Percentiles rank a stretch among this genome's conserved stretches.
Evolutionary conservation across 371 early-diverging fungal species (phyloP).

Genomic region (Rhizopus microsporus): DNA sequence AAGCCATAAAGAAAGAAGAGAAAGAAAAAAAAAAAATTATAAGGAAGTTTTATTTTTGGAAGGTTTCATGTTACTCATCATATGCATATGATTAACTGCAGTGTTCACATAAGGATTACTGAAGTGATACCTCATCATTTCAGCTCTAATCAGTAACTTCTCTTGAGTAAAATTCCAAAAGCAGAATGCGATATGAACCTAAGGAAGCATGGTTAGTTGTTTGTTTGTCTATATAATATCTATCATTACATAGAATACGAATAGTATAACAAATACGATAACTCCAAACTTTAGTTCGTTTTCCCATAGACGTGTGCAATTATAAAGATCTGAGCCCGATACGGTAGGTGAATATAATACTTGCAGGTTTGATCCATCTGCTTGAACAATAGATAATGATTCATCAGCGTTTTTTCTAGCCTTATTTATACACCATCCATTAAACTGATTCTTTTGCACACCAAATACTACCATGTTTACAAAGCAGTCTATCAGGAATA

Average conservation of each 20-base stretch:
- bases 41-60: not conserved
- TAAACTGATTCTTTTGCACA: not conserved
- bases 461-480: constrained; percentile 6
- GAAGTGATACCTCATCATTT: constrained; percentile 1
- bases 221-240: not conserved
- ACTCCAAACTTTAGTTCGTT: constrained; percentile 26
- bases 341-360: no score
- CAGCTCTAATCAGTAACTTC: not conserved
- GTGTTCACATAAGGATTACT: constrained; percentile 1
- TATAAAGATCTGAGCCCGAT: constrained; percentile 16
- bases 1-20: constrained; percentile 19
- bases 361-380: no score
- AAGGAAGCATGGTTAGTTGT: not conserved
- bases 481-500: constrained; percentile 20
- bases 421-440: constrained; percentile 6
- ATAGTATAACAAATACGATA: constrained; percentile 19
- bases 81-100: not conserved
- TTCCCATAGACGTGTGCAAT: constrained; percentile 29
- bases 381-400: no score
- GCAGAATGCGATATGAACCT: constrained; percentile 24
- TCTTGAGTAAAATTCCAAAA: constrained; percentile 21
- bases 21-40: not conserved
- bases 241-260: constrained; percentile 21
- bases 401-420: not conserved
- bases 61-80: constrained; percentile 23